Evolutionary conservation across 1,284 basidiomycete genomes (phyloP), one percentile per base, ranked within the genome.

Genomic region (Irpex rosettiformis): DNA sequence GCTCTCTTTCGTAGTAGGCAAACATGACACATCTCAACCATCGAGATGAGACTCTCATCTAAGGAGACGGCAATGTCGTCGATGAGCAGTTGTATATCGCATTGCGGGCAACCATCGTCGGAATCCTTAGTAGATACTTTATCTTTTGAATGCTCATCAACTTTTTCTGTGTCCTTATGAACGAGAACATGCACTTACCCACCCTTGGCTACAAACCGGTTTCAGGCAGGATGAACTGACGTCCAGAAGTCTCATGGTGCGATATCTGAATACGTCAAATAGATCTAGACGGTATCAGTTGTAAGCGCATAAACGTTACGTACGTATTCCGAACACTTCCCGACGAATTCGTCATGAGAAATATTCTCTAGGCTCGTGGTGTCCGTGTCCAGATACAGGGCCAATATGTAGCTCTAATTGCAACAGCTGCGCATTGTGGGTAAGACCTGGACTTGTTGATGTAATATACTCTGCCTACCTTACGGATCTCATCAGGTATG

Each of bases 11-110:
- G 93, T 56, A 97, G 87, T 51, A 89, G 83, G 74, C 96, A 98
- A 63, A 99, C 92, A 71, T 99, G 96, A 75, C 98, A 98, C 80
- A 98, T 94, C 71, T 99, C 96, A 61, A 96, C 80, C 55, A 99
- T 84, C 18, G 93, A 96, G 62, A 99, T 93, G 11, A 85, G 98
- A 65, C 96, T 86, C 64, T 94, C 88, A 70, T 99, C 96, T 58
- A 99, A 77, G 7, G 91, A 84, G 59, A 99, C 88, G 4, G 91
- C 95, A 57, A 99, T 95, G 73, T 98, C 93, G 67, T 98, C 89
- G 70, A 99, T 98, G n/a, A 91, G 77, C 25, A 99, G 81, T 68
- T 95, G 88, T 0, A 94, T 85, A 67, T 99, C 96, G 65, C 93
- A 93, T 59, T 91, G 91, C 22, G 96, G 93, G 0, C 81, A 87